phyloP scores from a whole-genome alignment of 257 asterid genomes.

The Scutellaria baicalensis region DNA sequence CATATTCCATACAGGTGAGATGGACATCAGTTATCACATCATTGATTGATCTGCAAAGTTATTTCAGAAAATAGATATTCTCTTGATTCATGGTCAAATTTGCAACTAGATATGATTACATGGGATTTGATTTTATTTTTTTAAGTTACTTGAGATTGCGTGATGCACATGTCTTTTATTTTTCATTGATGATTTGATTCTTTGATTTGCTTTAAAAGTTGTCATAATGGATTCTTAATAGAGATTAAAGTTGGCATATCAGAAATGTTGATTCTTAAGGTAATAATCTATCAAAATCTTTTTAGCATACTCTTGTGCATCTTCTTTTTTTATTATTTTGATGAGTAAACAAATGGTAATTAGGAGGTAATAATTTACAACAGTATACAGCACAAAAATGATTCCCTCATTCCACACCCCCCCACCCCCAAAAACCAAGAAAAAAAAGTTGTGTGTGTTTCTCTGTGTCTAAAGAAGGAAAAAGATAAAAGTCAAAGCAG shows the following conservation, averaged over 20 bases:
- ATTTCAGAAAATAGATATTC: not conserved
- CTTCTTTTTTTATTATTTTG: not conserved
- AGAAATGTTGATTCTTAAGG: not conserved
- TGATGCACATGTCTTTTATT: not conserved
- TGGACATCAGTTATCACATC: not conserved
- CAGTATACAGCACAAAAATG: not conserved
- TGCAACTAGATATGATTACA: not conserved
- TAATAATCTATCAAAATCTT: not conserved
- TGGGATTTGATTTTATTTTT: not conserved
- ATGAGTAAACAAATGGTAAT: not conserved
- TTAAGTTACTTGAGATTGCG: not conserved
- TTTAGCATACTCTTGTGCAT: not conserved
- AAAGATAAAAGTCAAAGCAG: not conserved
- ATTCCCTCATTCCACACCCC: too few relatives aligned
- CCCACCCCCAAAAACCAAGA: too few relatives aligned
- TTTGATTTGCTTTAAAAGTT: not conserved
- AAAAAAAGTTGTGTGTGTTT: too few relatives aligned
- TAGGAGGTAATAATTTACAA: not conserved
- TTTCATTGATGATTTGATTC: not conserved
- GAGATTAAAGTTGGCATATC: not conserved
- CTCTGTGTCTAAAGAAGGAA: too few relatives aligned
- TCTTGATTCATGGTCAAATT: not conserved
- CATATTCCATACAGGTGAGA: conserved; percentile 95
- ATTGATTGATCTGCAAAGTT: not conserved
- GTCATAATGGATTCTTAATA: not conserved